Evolutionary conservation across 2,329 filamentous ascomycete genomes (phyloP).

Genomic region (Fusarium secorum): DNA sequence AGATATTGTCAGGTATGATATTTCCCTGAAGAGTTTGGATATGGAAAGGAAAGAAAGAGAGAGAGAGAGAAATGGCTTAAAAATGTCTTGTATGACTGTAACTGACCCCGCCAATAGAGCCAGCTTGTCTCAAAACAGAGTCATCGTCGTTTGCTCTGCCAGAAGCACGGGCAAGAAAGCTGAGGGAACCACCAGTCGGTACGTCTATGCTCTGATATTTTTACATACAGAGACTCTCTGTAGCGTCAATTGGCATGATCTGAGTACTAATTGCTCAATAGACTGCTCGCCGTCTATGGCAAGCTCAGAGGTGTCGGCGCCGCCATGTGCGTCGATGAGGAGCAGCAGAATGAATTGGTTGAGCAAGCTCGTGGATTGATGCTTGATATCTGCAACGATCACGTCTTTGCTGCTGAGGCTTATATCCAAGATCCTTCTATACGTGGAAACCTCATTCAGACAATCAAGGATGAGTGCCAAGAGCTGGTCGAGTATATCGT

Average conservation of each 20-base stretch:
- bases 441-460: constrained; percentile 65
- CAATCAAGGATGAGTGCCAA: constrained; percentile 81
- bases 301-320: constrained; percentile 63
- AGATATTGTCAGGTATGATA: constrained; percentile 54
- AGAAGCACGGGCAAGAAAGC: constrained; percentile 93
- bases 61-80: constrained; percentile 1
- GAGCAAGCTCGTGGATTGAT: constrained; percentile 77
- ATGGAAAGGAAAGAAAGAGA: background rate
- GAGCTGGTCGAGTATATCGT: constrained; percentile 78
- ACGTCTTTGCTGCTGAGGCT: constrained; percentile 74
- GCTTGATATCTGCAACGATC: constrained; percentile 81
- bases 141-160: constrained; percentile 95
- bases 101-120: constrained; percentile 44
- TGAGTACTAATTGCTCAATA: constrained; percentile 36
- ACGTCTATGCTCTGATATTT: constrained; percentile 50
- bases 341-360: constrained; percentile 60
- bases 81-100: constrained; percentile 21
- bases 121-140: constrained; percentile 71
- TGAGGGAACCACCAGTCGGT: constrained; percentile 95
- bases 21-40: background rate
- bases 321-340: constrained; percentile 60
- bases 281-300: constrained; percentile 66
- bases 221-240: background rate
- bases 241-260: background rate
- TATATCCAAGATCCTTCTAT: constrained; percentile 67